These are phyloP conservation scores for Aspergillus affinis DNA, from an alignment of 495 filamentous ascomycete species.

Conservation along the genomic window DNA sequence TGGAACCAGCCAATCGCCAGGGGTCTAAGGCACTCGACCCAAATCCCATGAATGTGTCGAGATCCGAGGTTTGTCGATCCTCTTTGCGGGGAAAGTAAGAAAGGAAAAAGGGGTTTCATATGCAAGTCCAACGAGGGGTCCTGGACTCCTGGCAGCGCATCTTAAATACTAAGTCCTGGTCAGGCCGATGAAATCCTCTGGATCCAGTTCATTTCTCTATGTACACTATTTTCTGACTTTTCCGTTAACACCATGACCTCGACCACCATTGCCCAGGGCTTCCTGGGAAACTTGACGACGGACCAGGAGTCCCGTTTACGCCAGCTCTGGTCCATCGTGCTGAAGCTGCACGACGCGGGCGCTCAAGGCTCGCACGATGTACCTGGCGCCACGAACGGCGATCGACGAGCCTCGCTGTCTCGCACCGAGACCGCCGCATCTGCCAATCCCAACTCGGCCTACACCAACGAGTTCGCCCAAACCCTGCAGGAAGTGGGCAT, in stretches of 20 bases:
- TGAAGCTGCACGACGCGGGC: neutral
- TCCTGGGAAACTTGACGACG: conserved; percentile 6
- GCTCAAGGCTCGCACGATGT: neutral
- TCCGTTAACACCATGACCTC: conserved; percentile 2
- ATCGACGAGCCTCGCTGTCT: neutral
- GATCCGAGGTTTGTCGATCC: conserved; percentile 10
- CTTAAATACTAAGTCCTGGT: neutral
- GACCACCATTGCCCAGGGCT: conserved; percentile 2
- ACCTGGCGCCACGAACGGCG: neutral
- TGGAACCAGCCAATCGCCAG: neutral
- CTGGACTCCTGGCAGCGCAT: neutral
- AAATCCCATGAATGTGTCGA: neutral
- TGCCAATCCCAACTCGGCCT: neutral
- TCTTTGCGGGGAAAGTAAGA: conserved; percentile 5
- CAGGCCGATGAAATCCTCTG: neutral
- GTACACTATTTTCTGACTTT: neutral
- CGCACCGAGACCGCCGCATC: neutral
- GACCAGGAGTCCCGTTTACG: conserved; percentile 6
- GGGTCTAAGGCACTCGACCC: neutral
- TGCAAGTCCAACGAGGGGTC: neutral
- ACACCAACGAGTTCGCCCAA: neutral
- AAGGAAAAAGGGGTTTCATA: conserved; percentile 1
- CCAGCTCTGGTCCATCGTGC: conserved; percentile 11
- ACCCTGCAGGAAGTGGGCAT: conserved; percentile 2
- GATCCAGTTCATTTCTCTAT: neutral